A percentile compares a stretch with the other conserved stretches of the same genome.
Conservation (phyloP, 2,329 filamentous ascomycete genomes). For the Cladosporium sp. region DNA sequence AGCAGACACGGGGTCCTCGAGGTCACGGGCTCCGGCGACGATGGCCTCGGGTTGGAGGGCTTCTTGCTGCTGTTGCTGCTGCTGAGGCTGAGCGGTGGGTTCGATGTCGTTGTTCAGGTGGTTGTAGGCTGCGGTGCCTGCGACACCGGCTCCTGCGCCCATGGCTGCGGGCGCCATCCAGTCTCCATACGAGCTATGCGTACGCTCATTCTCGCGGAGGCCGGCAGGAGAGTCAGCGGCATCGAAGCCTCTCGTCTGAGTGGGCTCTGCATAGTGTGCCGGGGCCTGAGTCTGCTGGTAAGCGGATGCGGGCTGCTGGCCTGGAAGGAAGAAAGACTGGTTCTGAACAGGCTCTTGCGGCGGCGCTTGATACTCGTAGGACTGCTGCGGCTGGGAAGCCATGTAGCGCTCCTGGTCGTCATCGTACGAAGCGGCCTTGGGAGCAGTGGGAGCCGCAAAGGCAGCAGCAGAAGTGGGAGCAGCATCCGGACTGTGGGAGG, state of each 20-base stretch:
- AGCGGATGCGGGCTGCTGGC: conserved; percentile 16
- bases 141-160: conserved; percentile 26
- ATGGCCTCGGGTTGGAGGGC: neutral
- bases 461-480: neutral
- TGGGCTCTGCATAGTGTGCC: conserved; percentile 17
- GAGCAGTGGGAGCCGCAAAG: neutral
- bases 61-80: neutral
- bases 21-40: neutral
- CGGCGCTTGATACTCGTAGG: conserved; percentile 10
- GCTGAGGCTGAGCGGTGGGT: neutral
- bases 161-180: conserved; percentile 51
- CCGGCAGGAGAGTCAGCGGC: conserved; percentile 28
- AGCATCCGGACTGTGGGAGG: conserved; percentile 16
- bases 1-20: conserved; percentile 13
- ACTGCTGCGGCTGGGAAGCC: conserved; percentile 27
- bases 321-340: conserved; percentile 23
- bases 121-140: conserved; percentile 36
- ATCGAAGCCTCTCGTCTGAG: conserved; percentile 15
- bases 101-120: conserved; percentile 17
- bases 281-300: conserved; percentile 12
- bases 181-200: conserved; percentile 33
- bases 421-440: conserved; percentile 3
- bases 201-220: conserved; percentile 13
- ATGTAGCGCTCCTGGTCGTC: conserved; percentile 10
- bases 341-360: conserved; percentile 19